Conservation (phyloP, 176 grass and related monocot species). For the Bromus sterilis region DNA sequence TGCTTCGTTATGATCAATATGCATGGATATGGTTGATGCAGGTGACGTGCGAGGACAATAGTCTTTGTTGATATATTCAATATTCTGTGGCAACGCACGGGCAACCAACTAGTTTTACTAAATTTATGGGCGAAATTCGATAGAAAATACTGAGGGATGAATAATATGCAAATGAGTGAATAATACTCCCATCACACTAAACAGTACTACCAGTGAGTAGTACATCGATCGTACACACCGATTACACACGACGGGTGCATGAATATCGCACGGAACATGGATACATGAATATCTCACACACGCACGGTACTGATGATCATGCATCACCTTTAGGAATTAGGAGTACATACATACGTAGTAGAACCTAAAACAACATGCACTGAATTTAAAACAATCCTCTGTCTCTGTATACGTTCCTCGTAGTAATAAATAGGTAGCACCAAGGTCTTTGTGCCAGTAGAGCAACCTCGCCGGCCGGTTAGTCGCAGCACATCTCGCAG, state of each 20-base stretch:
- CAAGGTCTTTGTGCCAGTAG: background rate
- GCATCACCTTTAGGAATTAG: background rate
- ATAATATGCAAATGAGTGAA: background rate
- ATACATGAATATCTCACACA: background rate
- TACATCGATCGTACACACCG: background rate
- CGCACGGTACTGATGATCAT: background rate
- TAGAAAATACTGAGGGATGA: no score
- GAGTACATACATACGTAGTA: background rate
- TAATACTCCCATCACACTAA: background rate
- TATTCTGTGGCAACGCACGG: no score
- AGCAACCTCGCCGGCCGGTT: background rate
- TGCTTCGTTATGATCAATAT: no score
- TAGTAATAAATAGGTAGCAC: background rate
- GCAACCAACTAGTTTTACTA: no score
- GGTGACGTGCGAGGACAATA: no score
- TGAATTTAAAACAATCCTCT: background rate
- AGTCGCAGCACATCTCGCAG: slow-evolving; percentile 80
- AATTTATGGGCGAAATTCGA: no score
- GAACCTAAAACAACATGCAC: background rate
- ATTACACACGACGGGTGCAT: background rate
- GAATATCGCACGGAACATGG: background rate
- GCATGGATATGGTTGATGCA: no score
- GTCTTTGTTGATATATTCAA: no score
- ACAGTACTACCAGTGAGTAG: no score
- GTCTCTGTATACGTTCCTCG: background rate